phyloP scores from a whole-genome alignment of 345 rosid genomes.

The Hirschfeldia incana region DNA sequence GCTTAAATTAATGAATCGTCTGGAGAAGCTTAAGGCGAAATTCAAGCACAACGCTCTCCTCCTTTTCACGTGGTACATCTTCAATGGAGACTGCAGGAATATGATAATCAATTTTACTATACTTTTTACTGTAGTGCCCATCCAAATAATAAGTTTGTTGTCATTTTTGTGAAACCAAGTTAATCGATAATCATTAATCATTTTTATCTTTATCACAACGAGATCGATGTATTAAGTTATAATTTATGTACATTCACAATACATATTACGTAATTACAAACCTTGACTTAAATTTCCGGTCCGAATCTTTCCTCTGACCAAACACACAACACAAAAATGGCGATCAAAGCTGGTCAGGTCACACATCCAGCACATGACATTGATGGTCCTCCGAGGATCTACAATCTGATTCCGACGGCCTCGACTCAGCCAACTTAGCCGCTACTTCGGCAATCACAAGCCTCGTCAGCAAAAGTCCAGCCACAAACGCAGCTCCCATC shows the following conservation, averaged over 20 bases:
- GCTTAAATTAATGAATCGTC: too few relatives aligned
- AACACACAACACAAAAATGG: constrained; percentile 18
- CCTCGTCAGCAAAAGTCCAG: constrained; percentile 74
- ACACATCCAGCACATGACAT: constrained; percentile 30
- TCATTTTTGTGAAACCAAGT: too few relatives aligned
- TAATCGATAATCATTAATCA: too few relatives aligned
- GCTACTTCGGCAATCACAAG: constrained; percentile 78
- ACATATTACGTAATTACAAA: constrained; percentile 33
- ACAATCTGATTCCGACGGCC: constrained; percentile 26
- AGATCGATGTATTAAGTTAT: background rate
- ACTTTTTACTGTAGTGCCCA: too few relatives aligned
- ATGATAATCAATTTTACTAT: too few relatives aligned
- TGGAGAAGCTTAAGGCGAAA: too few relatives aligned
- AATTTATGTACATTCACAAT: constrained; percentile 29
- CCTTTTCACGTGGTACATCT: too few relatives aligned
- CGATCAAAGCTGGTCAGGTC: constrained; percentile 28
- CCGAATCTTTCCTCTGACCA: constrained; percentile 12
- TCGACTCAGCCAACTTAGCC: constrained; percentile 59
- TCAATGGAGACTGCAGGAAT: too few relatives aligned
- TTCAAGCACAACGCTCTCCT: too few relatives aligned
- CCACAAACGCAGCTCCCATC: constrained; percentile 82
- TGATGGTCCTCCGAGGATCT: constrained; percentile 28
- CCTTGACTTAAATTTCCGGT: constrained; percentile 13
- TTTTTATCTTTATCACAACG: too few relatives aligned
- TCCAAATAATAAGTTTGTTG: too few relatives aligned